phyloP scores from a whole-genome alignment of 2,329 filamentous ascomycete genomes.

The Apiospora phragmitis region DNA sequence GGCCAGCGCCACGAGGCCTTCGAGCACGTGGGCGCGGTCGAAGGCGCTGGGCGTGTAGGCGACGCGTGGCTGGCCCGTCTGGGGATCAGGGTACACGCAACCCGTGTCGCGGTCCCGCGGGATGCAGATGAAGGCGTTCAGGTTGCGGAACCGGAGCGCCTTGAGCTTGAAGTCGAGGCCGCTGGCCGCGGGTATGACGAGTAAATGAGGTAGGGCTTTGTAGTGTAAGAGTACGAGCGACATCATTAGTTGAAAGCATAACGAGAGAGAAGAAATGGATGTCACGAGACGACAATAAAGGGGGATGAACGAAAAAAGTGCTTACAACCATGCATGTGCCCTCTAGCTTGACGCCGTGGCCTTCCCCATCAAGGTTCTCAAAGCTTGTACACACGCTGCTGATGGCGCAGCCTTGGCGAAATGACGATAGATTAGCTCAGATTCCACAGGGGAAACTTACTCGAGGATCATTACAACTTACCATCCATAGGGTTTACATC shows the following conservation, averaged over 20 bases:
- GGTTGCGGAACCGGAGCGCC: slow-evolving; percentile 66
- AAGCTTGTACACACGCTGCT: slow-evolving; percentile 75
- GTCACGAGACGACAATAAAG: too few relatives aligned
- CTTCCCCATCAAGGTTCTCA: slow-evolving; percentile 74
- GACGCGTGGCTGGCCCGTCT: slow-evolving; percentile 62
- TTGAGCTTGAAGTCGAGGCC: slow-evolving; percentile 70
- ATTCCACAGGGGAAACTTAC: slow-evolving; percentile 8
- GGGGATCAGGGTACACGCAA: slow-evolving; percentile 67
- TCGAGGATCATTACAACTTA: slow-evolving; percentile 13
- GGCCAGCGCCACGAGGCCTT: slow-evolving; percentile 68
- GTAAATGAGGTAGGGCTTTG: slow-evolving; percentile 61
- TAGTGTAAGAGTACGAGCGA: slow-evolving; percentile 6
- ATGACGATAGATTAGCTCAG: slow-evolving; percentile 18
- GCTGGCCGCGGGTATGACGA: slow-evolving; percentile 63
- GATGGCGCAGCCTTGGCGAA: slow-evolving; percentile 64
- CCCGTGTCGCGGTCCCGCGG: slow-evolving; percentile 74
- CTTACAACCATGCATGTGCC: slow-evolving; percentile 65
- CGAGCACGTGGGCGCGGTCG: slow-evolving; percentile 69
- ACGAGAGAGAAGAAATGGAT: too few relatives aligned
- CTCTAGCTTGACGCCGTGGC: slow-evolving; percentile 81
- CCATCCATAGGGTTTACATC: slow-evolving; percentile 67
- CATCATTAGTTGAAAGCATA: too few relatives aligned
- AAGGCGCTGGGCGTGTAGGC: slow-evolving; percentile 69
- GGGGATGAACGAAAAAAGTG: slow-evolving; percentile 7
- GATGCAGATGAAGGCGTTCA: slow-evolving; percentile 70